Percentiles rank a stretch among this genome's conserved stretches.
phyloP scores from a whole-genome alignment of 305 asterid species.

The Plantago rigida region DNA sequence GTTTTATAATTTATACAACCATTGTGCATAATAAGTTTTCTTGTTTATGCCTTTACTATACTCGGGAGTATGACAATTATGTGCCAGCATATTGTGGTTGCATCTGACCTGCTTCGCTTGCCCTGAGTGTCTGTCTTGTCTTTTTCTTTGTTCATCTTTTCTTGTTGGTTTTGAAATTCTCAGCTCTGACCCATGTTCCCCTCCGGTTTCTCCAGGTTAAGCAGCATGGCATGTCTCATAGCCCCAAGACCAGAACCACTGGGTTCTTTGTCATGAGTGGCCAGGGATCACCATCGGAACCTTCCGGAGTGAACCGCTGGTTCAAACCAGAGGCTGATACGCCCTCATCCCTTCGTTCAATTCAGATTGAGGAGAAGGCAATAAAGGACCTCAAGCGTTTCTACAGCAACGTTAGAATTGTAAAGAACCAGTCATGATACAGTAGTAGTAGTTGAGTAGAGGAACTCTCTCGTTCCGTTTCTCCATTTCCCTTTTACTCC shows the following conservation, averaged over 20 bases:
- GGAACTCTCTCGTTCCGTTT: slow-evolving; percentile 11
- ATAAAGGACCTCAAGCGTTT: slow-evolving; percentile 84
- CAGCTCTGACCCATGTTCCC: not conserved
- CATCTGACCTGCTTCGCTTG: too few species aligned
- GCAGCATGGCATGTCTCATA: slow-evolving; percentile 44
- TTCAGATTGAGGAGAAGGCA: slow-evolving; percentile 90
- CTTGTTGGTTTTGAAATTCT: not conserved
- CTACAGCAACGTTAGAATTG: slow-evolving; percentile 73
- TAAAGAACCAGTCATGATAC: slow-evolving; percentile 55
- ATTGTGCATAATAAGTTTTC: too few species aligned
- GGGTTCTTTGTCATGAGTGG: slow-evolving; percentile 66
- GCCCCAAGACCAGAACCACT: slow-evolving; percentile 64
- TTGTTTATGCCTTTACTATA: too few species aligned
- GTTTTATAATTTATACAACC: too few species aligned
- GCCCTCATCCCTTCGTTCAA: slow-evolving; percentile 71
- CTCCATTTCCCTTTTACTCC: not conserved
- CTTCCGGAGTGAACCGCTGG: slow-evolving; percentile 64
- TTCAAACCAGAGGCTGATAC: slow-evolving; percentile 69
- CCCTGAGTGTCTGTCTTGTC: too few species aligned
- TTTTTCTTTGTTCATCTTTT: not conserved
- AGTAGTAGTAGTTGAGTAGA: not conserved
- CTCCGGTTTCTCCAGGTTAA: slow-evolving; percentile 39
- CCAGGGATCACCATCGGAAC: slow-evolving; percentile 72
- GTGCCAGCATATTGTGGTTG: too few species aligned
- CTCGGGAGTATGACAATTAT: too few species aligned